Evolutionary conservation across 2,329 filamentous ascomycete genomes (phyloP), one percentile per base, ranked within the genome.

Genomic region (Arachnopeziza araneosa): DNA sequence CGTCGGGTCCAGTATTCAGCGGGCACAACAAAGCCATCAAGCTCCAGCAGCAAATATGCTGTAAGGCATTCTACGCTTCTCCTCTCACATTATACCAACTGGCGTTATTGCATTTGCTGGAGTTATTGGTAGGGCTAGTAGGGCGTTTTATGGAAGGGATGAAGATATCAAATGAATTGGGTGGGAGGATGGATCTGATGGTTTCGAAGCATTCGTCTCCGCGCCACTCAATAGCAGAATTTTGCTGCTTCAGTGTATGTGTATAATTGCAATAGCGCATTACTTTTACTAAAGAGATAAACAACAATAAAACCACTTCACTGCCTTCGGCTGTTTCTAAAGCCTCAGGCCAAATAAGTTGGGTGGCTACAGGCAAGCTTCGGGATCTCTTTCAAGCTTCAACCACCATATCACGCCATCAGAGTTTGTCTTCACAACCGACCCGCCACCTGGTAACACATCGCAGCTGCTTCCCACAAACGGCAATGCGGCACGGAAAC

Each of bases 1-100:
- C 17, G 63, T 69, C 8, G 62, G 62, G 24, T n/a, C 57, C 22
- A 60, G 60, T 21, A 56, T 64, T 48, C 59, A 59, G 54, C 58
- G 58, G 36, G 49, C 32, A 7, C 56, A 58, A 21, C 53, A 54
- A 23, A 61, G 61, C 23, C 63, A 61, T 22, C 64, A 64, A 53
- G 63, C 61, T n/a, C 56, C 57, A 5, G 53, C 63, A 59, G 63
- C 61, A 52, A 56, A 61, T 55, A 23, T 23, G 50, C n/a, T 24
- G 9, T 24, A n/a, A 24, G 19, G 10, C 3, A 22, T 48, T 30
- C 24, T 24, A 19, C 22, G 14, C n/a, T 50, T 22, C 12, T 24
- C 50, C 30, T 49, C 8, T 30, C 22, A 23, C 24, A 23, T 49
- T 24, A 44, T 54, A 23, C 22, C n/a, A 55, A 54, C 36, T 49